Base-by-base conservation (phyloP, 257 asterid species). In the Nicotiana attenuata region DNA sequence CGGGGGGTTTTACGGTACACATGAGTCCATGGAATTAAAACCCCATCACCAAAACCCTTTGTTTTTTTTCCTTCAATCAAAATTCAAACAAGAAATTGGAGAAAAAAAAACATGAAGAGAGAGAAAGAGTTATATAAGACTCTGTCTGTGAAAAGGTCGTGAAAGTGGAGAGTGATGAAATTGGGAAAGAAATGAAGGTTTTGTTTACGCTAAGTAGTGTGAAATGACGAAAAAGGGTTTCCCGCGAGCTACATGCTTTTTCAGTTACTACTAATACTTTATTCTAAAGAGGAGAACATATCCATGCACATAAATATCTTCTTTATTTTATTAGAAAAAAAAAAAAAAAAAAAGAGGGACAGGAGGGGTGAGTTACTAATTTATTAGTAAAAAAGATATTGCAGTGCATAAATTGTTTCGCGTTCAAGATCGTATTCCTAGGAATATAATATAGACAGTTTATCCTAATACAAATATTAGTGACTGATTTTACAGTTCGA, bases 21-120 rank as follows among this genome's bases (percentile, higher is more conserved):
- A 35, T 14, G 41, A 19, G 83, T 60, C 84, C 87, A 80, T 75
- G 7, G 67, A 71, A 20, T 55, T 60, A 38, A 11, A 26, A 79
- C 57, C 55, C 22, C 38, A 20, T 47, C 35, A 71, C 60, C 38
- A 20, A 45, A 71, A 66, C 15, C 45, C 20, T 57, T 57, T 9
- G 11, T 9, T 20, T 41, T 71, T 41, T 41, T 28, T 71, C 0
- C 11, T 1, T 71, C 31, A 71, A 73, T 73, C 35, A 24, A 73
- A 47, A 47, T 52, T 45, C n/a, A n/a, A 68, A 38, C 11, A 15
- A n/a, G 11, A 8, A 68, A 22, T 10, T 5, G 2, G 11, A 68
- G 20, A 17, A 38, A 19, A 1, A 57, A 57, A 3, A 57, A 57
- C 5, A 19, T 7, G 63, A 17, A 24, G 59, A 20, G 35, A 71